Evolutionary conservation across 2,329 filamentous ascomycete genomes (phyloP).

Genomic region (Alternaria angustiovoidea): DNA sequence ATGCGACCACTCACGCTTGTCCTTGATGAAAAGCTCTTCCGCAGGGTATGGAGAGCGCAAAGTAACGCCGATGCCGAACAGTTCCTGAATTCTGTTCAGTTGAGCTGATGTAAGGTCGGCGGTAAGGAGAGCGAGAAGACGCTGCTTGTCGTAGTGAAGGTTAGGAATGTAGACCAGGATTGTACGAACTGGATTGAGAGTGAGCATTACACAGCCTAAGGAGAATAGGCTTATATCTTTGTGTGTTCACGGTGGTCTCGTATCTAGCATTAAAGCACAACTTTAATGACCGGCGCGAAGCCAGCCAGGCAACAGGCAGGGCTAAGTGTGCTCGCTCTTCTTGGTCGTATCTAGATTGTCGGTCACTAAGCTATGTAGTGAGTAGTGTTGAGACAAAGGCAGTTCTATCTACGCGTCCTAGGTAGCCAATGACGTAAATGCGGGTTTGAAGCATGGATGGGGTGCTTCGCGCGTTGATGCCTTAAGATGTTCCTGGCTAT

Average conservation of each 20-base stretch:
- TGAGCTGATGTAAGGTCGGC: constrained; percentile 14
- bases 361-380: not conserved
- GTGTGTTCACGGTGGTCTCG: too few relatives aligned
- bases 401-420: not conserved
- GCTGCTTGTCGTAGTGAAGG: constrained; percentile 1
- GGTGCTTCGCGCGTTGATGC: not conserved
- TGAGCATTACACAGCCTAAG: too few relatives aligned
- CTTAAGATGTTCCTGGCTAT: not conserved
- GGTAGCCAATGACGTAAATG: not conserved
- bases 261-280: too few relatives aligned
- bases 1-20: too few relatives aligned
- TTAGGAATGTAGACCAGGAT: constrained; percentile 11
- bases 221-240: too few relatives aligned
- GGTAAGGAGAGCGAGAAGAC: constrained; percentile 3
- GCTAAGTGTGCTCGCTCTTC: too few relatives aligned
- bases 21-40: too few relatives aligned
- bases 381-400: not conserved
- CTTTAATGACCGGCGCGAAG: too few relatives aligned
- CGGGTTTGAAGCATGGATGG: not conserved
- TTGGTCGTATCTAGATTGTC: too few relatives aligned
- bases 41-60: too few relatives aligned
- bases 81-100: constrained; percentile 15
- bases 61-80: constrained; percentile 2
- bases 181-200: too few relatives aligned
- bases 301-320: too few relatives aligned